Percentiles rank a stretch among this genome's conserved stretches.
phyloP scores from a whole-genome alignment of 805 yeast genomes.

The Yarrowia porcina region DNA sequence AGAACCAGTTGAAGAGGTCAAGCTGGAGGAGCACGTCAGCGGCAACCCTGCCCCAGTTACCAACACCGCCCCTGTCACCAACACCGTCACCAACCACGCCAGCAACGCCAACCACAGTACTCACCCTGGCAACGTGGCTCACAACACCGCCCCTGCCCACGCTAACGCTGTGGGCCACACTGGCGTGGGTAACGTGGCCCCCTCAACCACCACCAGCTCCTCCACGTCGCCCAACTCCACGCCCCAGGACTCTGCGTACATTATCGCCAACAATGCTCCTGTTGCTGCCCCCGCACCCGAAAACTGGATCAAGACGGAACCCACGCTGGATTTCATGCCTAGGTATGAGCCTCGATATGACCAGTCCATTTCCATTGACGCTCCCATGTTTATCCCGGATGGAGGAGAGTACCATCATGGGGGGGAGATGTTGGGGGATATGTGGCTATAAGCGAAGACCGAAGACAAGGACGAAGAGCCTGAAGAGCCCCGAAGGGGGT shows the following conservation, averaged over 20 bases:
- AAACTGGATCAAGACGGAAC: conserved; percentile 14
- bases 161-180: background rate
- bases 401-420: background rate
- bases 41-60: background rate
- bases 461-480: too few species aligned
- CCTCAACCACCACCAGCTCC: background rate
- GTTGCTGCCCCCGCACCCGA: background rate
- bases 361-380: background rate
- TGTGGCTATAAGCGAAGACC: too few species aligned
- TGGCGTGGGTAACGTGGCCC: background rate
- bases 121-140: background rate
- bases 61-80: background rate
- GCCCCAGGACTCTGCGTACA: conserved; percentile 4
- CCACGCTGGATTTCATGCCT: background rate
- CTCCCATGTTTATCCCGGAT: conserved; percentile 18
- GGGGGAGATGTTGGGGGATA: background rate
- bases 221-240: background rate
- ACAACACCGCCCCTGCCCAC: background rate
- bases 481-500: too few species aligned
- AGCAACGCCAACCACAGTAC: background rate
- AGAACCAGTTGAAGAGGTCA: background rate
- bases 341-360: conserved; percentile 20
- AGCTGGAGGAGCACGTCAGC: too few species aligned
- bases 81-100: background rate
- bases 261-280: background rate